Evolutionary conservation across 1,284 basidiomycete genomes (phyloP).

Genomic region (Papiliotrema flavescens): DNA sequence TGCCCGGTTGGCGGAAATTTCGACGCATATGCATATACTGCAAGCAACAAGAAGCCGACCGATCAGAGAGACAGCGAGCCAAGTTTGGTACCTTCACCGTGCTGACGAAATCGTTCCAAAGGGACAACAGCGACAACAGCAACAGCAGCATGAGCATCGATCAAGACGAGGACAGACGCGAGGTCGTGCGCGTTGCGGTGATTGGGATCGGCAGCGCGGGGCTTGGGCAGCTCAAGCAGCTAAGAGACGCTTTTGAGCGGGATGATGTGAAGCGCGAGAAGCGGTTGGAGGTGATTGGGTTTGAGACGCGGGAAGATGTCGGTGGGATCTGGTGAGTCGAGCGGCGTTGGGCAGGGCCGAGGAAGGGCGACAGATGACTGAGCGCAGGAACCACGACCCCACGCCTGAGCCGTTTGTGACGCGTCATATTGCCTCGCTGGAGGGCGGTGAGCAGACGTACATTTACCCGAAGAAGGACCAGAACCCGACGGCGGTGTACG

Average conservation of each 20-base stretch:
- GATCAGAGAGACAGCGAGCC: too few species aligned
- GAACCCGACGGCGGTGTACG: constrained; percentile 43
- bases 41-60: too few species aligned
- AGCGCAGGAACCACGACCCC: not conserved
- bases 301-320: constrained; percentile 26
- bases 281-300: constrained; percentile 24
- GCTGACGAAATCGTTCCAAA: too few species aligned
- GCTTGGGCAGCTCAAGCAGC: constrained; percentile 47
- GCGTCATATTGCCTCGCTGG: not conserved
- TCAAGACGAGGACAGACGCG: not conserved
- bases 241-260: constrained; percentile 33
- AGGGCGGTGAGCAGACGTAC: not conserved
- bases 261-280: constrained; percentile 3
- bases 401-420: not conserved
- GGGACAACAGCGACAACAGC: too few species aligned
- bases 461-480: constrained; percentile 4
- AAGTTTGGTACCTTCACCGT: too few species aligned
- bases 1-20: too few species aligned
- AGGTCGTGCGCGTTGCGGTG: constrained; percentile 38
- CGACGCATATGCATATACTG: too few species aligned
- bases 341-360: not conserved
- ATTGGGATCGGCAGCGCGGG: constrained; percentile 51
- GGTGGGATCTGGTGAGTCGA: constrained; percentile 44
- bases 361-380: not conserved
- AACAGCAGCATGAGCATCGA: not conserved